phyloP scores from a whole-genome alignment of 129 eudicot species.

The Centrapalus pauciflorus region DNA sequence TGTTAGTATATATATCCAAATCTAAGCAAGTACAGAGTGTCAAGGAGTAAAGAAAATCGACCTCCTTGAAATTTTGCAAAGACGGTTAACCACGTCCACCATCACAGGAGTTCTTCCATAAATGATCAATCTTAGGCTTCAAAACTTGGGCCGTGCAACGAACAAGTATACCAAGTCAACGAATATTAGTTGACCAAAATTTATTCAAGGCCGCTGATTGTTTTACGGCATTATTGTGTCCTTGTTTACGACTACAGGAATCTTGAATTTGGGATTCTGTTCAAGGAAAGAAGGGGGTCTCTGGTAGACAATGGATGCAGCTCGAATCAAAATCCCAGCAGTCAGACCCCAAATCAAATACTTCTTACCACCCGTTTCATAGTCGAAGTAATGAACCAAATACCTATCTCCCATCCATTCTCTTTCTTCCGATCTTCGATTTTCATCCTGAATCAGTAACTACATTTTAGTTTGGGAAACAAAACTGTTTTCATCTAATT shows the following conservation, averaged over 20 bases:
- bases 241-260: slow-evolving; percentile 41
- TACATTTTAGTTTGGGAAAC: too few species aligned
- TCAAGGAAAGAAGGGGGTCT: slow-evolving; percentile 68
- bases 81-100: too few species aligned
- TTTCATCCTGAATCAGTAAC: slow-evolving; percentile 83
- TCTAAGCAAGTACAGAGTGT: background rate
- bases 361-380: slow-evolving; percentile 45
- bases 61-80: background rate
- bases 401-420: slow-evolving; percentile 79
- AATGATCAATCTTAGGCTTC: background rate
- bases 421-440: slow-evolving; percentile 66
- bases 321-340: slow-evolving; percentile 79
- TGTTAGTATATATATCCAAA: background rate
- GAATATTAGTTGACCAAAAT: background rate
- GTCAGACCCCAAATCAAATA: slow-evolving; percentile 83
- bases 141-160: too few species aligned
- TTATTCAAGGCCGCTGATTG: background rate
- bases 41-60: background rate
- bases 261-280: slow-evolving; percentile 63
- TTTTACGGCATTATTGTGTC: slow-evolving; percentile 48
- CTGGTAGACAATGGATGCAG: slow-evolving; percentile 80
- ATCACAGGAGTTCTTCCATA: background rate
- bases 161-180: background rate
- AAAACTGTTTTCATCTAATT: too few species aligned
- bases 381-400: slow-evolving; percentile 68